Base-by-base conservation (phyloP, 2,329 filamentous ascomycete genomes). In the Pseudogymnoascus sp. region DNA sequence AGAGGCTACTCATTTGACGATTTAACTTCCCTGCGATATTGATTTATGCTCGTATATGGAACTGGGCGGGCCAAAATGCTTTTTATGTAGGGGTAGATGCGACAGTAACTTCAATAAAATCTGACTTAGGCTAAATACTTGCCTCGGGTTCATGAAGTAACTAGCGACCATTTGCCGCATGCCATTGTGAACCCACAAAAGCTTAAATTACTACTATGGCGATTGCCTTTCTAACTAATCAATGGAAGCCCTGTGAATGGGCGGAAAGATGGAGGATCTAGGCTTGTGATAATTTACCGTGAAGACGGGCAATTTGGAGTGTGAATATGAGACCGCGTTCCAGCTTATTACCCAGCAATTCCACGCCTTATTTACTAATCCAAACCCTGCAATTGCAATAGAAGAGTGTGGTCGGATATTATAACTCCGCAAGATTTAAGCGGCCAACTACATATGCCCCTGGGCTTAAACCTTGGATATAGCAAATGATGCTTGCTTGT, bases 371-470 rank as follows among this genome's bases (percentile, higher is more conserved):
- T 56, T 56, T 56, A 34, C 49, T 34, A 56, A 56, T 56, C 9
- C 34, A 34, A 56, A n/a, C 25, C 49, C 49, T 56, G 49, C 34
- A 34, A 18, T 18, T n/a, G 34, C n/a, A 56, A 34, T 18, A 12
- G 49, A 18, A 34, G 28, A 25, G 49, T 56, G 49, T 56, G 49
- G 49, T 9, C 25, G 49, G 49, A 34, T 56, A 56, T 56, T 56
- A 56, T 56, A 56, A 56, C n/a, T 56, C 49, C 49, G 49, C 25
- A 34, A 56, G 25, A 56, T 56, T 56, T 56, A 56, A 34, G 49
- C 49, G 49, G 49, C n/a, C 8, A 12, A 12, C 28, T 18, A 18
- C 9, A 56, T 34, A 21, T 56, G 14, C 25, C 25, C 25, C 28
- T 56, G 25, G 46, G 9, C 5, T 34, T 56, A 18, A 56, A 34